Evolutionary conservation across 2,329 filamentous ascomycete genomes (phyloP).

Genomic region (Aspergillus sojae): DNA sequence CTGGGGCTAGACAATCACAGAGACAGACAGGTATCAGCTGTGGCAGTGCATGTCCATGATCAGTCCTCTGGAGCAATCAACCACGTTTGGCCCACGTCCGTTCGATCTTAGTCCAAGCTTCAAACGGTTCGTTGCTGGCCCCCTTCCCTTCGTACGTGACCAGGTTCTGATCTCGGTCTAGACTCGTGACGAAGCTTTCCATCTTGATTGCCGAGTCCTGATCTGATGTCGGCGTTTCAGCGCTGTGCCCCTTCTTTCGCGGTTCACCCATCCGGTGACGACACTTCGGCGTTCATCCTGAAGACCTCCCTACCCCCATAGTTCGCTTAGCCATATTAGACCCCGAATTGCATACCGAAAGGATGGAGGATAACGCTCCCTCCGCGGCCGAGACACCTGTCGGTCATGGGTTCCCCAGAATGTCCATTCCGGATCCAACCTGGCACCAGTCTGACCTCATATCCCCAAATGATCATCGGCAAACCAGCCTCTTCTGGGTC

Average conservation of each 20-base stretch:
- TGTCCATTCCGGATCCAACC: slow-evolving; percentile 15
- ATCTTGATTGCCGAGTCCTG: slow-evolving; percentile 14
- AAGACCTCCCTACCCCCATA: not conserved
- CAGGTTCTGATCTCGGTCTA: slow-evolving; percentile 12
- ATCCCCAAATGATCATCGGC: slow-evolving; percentile 13
- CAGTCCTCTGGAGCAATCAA: slow-evolving; percentile 17
- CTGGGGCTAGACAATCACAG: not conserved
- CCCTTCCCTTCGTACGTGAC: slow-evolving; percentile 1
- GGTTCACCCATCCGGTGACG: slow-evolving; percentile 14
- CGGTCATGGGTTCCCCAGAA: slow-evolving; percentile 22
- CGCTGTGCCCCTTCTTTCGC: slow-evolving; percentile 16
- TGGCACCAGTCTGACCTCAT: not conserved
- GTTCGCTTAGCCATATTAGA: slow-evolving; percentile 7
- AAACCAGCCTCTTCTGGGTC: slow-evolving; percentile 10
- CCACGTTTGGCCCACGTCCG: slow-evolving; percentile 24
- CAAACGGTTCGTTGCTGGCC: slow-evolving; percentile 14
- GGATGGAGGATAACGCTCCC: slow-evolving; percentile 10
- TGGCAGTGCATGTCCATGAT: slow-evolving; percentile 22
- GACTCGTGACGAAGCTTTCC: slow-evolving; percentile 19
- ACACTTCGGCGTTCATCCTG: not conserved
- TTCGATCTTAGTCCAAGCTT: slow-evolving; percentile 18
- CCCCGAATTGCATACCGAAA: slow-evolving; percentile 17
- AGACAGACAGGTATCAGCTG: slow-evolving; percentile 7
- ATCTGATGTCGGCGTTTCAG: slow-evolving; percentile 22
- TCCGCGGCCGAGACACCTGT: slow-evolving; percentile 20